Percentiles rank a stretch among this genome's conserved stretches.
These are phyloP conservation scores for Tricholomella constricta DNA, from an alignment of 768 basidiomycete species.

Conservation along the genomic window DNA sequence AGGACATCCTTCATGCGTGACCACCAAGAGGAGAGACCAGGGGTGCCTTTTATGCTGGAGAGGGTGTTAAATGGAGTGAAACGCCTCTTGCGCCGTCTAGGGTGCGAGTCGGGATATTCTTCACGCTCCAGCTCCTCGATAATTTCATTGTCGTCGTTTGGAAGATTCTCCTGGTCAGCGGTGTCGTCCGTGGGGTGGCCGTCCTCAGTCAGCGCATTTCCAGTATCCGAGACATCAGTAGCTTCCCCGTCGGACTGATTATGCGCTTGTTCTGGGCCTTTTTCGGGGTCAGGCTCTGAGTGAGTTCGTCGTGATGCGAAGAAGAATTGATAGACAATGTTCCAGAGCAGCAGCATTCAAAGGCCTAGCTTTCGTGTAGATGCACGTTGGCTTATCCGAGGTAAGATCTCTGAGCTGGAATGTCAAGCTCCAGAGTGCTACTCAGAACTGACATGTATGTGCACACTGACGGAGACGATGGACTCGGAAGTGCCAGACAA, in stretches of 20 bases:
- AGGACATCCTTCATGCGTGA: constrained; percentile 17
- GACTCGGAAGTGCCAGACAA: not conserved
- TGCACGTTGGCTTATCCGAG: too few species aligned
- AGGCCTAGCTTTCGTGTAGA: not conserved
- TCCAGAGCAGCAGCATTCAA: constrained; percentile 13
- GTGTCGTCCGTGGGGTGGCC: not conserved
- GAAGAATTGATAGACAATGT: constrained; percentile 18
- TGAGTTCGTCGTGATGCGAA: constrained; percentile 10
- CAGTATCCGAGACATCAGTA: not conserved
- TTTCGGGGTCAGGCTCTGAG: constrained; percentile 16
- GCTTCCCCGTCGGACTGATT: not conserved
- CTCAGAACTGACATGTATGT: not conserved
- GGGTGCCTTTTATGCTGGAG: not conserved
- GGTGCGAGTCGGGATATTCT: constrained; percentile 7
- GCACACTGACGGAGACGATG: too few species aligned
- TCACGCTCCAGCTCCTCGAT: constrained; percentile 18
- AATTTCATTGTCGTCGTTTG: constrained; percentile 12
- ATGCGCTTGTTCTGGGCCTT: constrained; percentile 10
- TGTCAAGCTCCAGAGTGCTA: not conserved
- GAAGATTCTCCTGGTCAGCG: constrained; percentile 1
- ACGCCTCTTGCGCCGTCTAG: not conserved
- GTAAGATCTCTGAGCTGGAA: not conserved
- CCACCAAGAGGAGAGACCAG: constrained; percentile 14
- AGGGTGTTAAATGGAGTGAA: constrained; percentile 3
- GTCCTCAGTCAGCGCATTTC: not conserved